Percentiles rank a stretch among this genome's conserved stretches.
Conservation (phyloP, 441 rosid genomes). For the Gossypium davidsonii region DNA sequence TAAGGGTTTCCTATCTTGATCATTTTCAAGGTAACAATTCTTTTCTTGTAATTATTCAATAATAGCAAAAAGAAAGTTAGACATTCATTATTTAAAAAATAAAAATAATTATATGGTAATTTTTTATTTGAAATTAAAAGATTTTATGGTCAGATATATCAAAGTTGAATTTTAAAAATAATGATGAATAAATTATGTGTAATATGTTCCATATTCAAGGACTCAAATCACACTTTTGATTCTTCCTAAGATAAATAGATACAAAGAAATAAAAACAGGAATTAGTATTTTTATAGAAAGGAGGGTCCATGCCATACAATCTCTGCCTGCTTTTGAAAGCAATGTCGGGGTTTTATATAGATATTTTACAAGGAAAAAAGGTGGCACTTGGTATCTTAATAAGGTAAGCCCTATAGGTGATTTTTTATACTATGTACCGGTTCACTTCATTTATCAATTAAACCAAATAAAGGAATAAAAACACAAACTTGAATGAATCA, state of each 20-base stretch:
- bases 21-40: neutral
- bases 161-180: neutral
- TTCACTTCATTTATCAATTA: neutral
- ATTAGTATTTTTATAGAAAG: neutral
- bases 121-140: too few species aligned
- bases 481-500: neutral
- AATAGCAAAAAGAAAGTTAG: neutral
- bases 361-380: conserved; percentile 17
- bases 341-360: neutral
- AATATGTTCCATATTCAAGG: neutral
- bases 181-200: neutral
- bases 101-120: too few species aligned
- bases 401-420: neutral
- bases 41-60: neutral
- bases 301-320: neutral
- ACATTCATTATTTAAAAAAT: neutral
- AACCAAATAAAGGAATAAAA: neutral
- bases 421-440: neutral
- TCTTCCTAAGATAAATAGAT: neutral
- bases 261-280: neutral
- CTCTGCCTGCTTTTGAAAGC: neutral
- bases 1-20: conserved; percentile 21
- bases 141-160: too few species aligned
- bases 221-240: neutral
- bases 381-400: neutral